Conservation (phyloP, 2,329 filamentous ascomycete species). For the Boeremia lycopersici region DNA sequence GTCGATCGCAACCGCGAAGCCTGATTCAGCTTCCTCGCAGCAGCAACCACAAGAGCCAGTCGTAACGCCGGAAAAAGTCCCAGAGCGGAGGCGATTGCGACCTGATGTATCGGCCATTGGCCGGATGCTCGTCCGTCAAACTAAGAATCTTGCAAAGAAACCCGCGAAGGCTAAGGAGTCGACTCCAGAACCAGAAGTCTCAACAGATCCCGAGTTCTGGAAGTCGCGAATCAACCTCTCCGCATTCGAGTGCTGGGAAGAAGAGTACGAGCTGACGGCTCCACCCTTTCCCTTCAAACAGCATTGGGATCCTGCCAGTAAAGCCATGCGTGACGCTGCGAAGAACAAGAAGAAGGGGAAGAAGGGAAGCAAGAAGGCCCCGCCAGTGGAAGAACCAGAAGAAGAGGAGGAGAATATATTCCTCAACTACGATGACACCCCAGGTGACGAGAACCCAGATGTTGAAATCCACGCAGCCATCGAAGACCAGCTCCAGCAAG, state of each 20-base stretch:
- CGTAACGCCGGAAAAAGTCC: constrained; percentile 12
- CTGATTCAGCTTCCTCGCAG: not conserved
- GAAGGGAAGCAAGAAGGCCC: constrained; percentile 50
- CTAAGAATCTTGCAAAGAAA: constrained; percentile 30
- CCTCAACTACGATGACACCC: constrained; percentile 43
- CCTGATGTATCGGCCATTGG: constrained; percentile 35
- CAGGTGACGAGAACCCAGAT: constrained; percentile 27
- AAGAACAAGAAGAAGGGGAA: constrained; percentile 64
- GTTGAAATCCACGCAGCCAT: constrained; percentile 30
- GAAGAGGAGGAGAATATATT: constrained; percentile 44
- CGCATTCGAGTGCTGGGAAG: constrained; percentile 82
- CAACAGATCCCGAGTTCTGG: constrained; percentile 69
- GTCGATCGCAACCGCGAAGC: not conserved
- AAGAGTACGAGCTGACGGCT: constrained; percentile 63
- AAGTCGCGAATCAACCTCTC: constrained; percentile 73
- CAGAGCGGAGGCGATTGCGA: constrained; percentile 31
- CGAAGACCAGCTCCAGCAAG: constrained; percentile 46
- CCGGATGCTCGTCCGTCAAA: constrained; percentile 40
- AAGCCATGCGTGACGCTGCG: constrained; percentile 60
- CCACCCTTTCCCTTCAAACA: constrained; percentile 91
- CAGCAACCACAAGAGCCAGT: not conserved
- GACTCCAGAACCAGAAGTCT: constrained; percentile 31
- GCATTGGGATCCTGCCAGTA: constrained; percentile 82
- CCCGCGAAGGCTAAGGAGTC: constrained; percentile 25
- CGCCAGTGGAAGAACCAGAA: constrained; percentile 49